Evolutionary conservation across 2,329 filamentous ascomycete species (phyloP).

Genomic region (Amylocarpus encephaloides): DNA sequence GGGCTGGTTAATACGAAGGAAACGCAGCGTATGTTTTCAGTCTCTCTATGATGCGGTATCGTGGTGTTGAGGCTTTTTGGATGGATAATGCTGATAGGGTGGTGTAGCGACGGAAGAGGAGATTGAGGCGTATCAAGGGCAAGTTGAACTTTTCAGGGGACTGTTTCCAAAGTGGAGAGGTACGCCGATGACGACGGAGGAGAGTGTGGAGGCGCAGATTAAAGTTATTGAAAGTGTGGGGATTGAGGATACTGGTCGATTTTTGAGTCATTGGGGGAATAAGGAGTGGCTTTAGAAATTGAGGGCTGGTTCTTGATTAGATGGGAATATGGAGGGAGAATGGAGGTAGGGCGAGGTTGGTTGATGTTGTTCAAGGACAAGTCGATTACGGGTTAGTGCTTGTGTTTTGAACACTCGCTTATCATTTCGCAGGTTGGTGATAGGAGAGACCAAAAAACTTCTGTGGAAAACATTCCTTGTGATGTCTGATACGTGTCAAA

Average conservation of each 20-base stretch:
- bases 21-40: conserved; percentile 2
- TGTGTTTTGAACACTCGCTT: too few species aligned
- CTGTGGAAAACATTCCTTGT: too few species aligned
- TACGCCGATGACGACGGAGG: conserved; percentile 3
- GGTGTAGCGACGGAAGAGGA: conserved; percentile 3
- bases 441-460: too few species aligned
- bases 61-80: too few species aligned
- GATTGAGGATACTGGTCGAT: conserved; percentile 15
- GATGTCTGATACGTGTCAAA: too few species aligned
- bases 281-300: conserved; percentile 15
- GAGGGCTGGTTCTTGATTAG: too few species aligned
- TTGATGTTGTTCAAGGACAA: too few species aligned
- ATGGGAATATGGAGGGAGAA: too few species aligned
- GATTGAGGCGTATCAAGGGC: neutral
- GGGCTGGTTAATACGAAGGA: conserved; percentile 43
- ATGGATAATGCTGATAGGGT: neutral
- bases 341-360: too few species aligned
- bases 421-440: too few species aligned
- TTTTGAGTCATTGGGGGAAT: conserved; percentile 17
- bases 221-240: conserved; percentile 19
- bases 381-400: too few species aligned
- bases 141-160: conserved; percentile 4
- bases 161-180: conserved; percentile 14
- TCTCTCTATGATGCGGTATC: too few species aligned
- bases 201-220: conserved; percentile 15